Conservation (phyloP, 805 yeast species). For the Candida boidinii region DNA sequence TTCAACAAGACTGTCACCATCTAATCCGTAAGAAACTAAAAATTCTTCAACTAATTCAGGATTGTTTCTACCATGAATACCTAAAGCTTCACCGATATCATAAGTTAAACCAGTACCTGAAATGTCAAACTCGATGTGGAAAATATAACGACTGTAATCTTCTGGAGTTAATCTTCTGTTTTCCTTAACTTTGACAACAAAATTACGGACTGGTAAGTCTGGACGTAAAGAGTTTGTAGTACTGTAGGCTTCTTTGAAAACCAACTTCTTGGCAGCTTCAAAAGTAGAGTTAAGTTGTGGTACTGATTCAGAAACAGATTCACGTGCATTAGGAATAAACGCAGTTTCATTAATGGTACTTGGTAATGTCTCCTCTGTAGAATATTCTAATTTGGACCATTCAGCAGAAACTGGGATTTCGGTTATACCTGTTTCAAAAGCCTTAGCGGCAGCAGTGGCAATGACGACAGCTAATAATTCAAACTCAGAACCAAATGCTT, state of each 20-base stretch:
- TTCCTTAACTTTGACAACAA: conserved; percentile 81
- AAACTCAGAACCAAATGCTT: conserved; percentile 74
- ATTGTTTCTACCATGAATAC: conserved; percentile 86
- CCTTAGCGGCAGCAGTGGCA: conserved; percentile 55
- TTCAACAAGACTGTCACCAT: conserved; percentile 59
- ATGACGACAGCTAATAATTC: conserved; percentile 70
- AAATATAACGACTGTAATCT: conserved; percentile 88
- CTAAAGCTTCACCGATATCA: conserved; percentile 94
- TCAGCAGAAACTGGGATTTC: conserved; percentile 26
- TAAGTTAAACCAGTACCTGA: conserved; percentile 86
- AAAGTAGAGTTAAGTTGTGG: conserved; percentile 24
- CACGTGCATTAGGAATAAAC: conserved; percentile 56
- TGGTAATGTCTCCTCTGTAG: conserved; percentile 26
- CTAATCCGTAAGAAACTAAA: conserved; percentile 60
- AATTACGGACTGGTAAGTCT: conserved; percentile 78
- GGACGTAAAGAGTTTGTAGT: conserved; percentile 66
- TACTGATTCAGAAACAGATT: conserved; percentile 32
- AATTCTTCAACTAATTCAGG: conserved; percentile 57
- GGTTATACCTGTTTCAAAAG: conserved; percentile 35
- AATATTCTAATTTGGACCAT: conserved; percentile 14
- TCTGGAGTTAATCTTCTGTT: conserved; percentile 86
- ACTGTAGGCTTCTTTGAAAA: conserved; percentile 75
- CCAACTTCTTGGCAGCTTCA: conserved; percentile 59
- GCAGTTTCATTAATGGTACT: conserved; percentile 56
- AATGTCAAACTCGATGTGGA: conserved; percentile 92